Evolutionary conservation across 495 filamentous ascomycete species (phyloP), one percentile per base, ranked within the genome.

Genomic region (Penicillium tannophilum): DNA sequence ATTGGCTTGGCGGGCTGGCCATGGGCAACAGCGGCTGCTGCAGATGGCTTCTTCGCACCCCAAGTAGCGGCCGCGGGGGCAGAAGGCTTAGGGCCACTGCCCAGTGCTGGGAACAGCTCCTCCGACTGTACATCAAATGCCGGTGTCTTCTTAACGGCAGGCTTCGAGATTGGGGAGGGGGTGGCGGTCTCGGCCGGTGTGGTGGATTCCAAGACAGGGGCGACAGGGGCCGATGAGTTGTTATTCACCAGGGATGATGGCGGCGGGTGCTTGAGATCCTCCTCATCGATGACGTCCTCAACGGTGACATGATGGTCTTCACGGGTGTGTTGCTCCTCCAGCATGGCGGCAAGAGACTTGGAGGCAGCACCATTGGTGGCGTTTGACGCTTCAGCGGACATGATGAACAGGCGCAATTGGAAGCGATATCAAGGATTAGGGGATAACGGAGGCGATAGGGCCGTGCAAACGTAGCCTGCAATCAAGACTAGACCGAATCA

Each of bases 21-120:
- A 68, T 88, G 90, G 41, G 80, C 72, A 59, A 84, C 82, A 52
- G 84, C 83, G 60, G 86, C 85, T 31, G 80, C 69, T 52, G 80
- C 68, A 11, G 81, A 76, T 61, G 64, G 78, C 65, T 79, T 87
- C 84, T 72, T 82, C 23, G 79, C 79, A 50, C 86, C 85, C 89
- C 89, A 97, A 44, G 87, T 82, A 42, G 86, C 85, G 33, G 88
- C 78, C 70, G 84, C 76, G 62, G 86, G 75, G 61, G 79, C 71
- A 61, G 80, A 72, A 20, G 88, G 76, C 73, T 89, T 88, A 33
- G 88, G 79, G 11, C 85, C 84, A 49, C 88, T 85, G 50, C 90
- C 94, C 47, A 98, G 81, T 36, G 91, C 85, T 19, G 94, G 94
- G 77, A 98, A 98, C 42, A 88, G 76, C 72, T 97, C 93, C 66